Conservation (phyloP, 352 stramenopile species). For the Globisporangium ultimum region DNA sequence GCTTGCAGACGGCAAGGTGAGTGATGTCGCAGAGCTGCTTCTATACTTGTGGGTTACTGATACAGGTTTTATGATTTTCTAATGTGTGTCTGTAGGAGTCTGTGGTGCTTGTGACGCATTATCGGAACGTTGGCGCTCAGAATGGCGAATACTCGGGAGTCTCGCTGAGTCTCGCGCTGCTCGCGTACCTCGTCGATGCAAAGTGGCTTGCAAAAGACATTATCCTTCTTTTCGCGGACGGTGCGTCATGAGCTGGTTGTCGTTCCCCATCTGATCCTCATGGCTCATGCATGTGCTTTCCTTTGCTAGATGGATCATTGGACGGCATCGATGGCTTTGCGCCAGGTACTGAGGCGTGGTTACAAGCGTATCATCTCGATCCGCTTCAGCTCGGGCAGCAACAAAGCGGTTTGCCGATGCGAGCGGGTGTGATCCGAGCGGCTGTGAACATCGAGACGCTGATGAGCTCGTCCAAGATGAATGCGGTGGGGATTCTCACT, state of each 20-base stretch:
- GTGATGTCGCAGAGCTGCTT: background rate
- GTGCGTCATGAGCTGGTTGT: slow-evolving; percentile 19
- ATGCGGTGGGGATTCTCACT: slow-evolving; percentile 51
- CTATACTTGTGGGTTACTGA: background rate
- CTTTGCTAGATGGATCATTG: slow-evolving; percentile 43
- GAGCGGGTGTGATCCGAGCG: slow-evolving; percentile 72
- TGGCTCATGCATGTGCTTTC: background rate
- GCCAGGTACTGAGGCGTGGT: slow-evolving; percentile 65
- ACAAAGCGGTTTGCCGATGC: slow-evolving; percentile 41
- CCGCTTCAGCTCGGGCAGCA: slow-evolving; percentile 26
- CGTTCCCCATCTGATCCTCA: background rate
- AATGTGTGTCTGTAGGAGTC: slow-evolving; percentile 31
- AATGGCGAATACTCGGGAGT: slow-evolving; percentile 53
- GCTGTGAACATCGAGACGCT: slow-evolving; percentile 73
- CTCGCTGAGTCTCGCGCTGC: slow-evolving; percentile 49
- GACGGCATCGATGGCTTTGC: slow-evolving; percentile 63
- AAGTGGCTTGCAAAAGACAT: slow-evolving; percentile 85
- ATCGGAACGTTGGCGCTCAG: slow-evolving; percentile 41
- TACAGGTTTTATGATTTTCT: background rate
- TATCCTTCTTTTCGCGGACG: slow-evolving; percentile 73
- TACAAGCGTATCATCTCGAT: slow-evolving; percentile 68
- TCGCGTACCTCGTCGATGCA: slow-evolving; percentile 50
- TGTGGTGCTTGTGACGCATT: slow-evolving; percentile 71
- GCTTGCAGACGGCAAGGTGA: slow-evolving; percentile 67
- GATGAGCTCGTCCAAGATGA: slow-evolving; percentile 18